Conservation (phyloP, 768 basidiomycete species). For the Sutorius australiensis region DNA sequence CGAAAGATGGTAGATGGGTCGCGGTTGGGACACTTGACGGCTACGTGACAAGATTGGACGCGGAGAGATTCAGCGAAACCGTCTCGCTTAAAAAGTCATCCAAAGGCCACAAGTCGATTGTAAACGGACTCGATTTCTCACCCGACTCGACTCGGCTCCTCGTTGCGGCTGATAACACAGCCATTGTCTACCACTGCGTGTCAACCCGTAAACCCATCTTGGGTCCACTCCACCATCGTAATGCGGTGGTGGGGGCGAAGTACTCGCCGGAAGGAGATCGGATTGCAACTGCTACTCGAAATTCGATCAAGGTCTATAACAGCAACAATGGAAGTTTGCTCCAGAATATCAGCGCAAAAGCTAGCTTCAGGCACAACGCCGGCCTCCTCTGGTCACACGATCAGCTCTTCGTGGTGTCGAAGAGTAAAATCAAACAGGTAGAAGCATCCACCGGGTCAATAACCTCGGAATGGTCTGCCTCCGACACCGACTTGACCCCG, state of each 20-base stretch:
- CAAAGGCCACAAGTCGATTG: neutral
- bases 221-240: neutral
- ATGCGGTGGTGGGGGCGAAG: neutral
- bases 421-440: neutral
- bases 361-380: neutral
- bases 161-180: neutral
- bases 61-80: neutral
- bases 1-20: neutral
- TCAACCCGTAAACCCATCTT: neutral
- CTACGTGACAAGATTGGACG: neutral
- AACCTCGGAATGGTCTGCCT: neutral
- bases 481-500: neutral
- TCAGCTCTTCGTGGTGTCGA: neutral
- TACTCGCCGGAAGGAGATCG: conserved; percentile 1
- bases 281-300: neutral
- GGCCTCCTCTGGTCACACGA: conserved; percentile 1
- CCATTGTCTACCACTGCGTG: neutral
- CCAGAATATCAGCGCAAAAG: neutral
- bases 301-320: neutral
- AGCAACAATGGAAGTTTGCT: neutral
- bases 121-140: neutral
- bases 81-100: neutral
- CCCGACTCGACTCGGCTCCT: neutral
- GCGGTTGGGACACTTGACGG: neutral
- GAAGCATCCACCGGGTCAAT: neutral